Percentiles rank a stretch among this genome's conserved stretches.
phyloP scores from a whole-genome alignment of 202 grass and related monocot genomes.

The Setaria viridis region DNA sequence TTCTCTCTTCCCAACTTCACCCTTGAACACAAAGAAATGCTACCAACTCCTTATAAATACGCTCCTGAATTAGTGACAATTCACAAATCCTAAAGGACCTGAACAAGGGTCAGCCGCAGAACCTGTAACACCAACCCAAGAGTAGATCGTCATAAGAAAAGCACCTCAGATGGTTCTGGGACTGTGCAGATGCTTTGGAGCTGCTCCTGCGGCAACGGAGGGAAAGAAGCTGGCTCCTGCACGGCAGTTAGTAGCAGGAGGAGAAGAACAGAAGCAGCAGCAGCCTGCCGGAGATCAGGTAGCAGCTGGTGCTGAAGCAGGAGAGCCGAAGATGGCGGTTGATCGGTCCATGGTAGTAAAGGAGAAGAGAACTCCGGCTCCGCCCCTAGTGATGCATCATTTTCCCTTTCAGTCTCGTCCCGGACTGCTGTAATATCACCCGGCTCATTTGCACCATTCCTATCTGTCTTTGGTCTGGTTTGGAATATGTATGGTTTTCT shows the following conservation, averaged over 20 bases:
- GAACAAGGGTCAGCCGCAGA: not conserved
- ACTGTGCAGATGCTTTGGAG: conserved; percentile 31
- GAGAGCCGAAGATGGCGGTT: not conserved
- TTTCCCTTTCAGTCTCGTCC: not conserved
- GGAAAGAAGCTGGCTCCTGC: not conserved
- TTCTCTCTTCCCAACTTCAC: not conserved
- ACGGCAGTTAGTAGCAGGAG: not conserved
- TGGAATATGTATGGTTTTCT: not conserved
- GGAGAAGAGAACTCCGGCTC: conserved; percentile 25
- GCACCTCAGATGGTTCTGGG: conserved; percentile 11
- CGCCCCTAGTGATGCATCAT: conserved; percentile 1
- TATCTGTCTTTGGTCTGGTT: not conserved
- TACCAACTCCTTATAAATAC: conserved; percentile 5
- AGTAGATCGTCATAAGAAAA: not conserved
- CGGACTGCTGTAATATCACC: not conserved
- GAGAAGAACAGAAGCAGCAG: not conserved
- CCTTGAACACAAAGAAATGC: not conserved
- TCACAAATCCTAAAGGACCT: not conserved
- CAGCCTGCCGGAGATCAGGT: not conserved
- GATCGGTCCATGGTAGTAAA: not conserved
- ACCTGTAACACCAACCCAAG: not conserved
- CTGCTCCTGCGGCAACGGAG: too few relatives aligned
- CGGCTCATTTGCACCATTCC: not conserved
- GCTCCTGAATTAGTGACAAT: conserved; percentile 1
- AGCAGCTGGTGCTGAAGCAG: not conserved